phyloP scores from a whole-genome alignment of 108 stramenopile genomes.

The Parietichytrium sp. region DNA sequence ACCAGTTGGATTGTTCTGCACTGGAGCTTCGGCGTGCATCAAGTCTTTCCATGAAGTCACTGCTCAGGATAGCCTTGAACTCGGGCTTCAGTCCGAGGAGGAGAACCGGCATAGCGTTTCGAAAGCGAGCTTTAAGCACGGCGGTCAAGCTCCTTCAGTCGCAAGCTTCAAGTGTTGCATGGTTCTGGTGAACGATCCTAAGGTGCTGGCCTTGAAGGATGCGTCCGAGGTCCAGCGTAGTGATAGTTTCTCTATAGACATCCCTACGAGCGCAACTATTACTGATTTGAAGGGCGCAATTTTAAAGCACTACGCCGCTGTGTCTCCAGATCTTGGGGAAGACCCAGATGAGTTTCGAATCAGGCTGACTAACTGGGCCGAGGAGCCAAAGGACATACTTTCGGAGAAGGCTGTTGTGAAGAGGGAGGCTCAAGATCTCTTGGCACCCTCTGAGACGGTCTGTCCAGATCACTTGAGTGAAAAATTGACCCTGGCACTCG shows the following conservation, averaged over 20 bases:
- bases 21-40: too few species aligned
- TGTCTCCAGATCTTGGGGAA: not conserved
- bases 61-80: too few species aligned
- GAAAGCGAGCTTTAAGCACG: too few species aligned
- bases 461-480: not conserved
- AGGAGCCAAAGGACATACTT: not conserved
- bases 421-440: not conserved
- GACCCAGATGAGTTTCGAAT: not conserved
- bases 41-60: too few species aligned
- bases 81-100: too few species aligned
- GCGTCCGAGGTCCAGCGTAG: not conserved
- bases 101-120: too few species aligned
- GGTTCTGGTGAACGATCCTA: not conserved
- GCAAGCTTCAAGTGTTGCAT: too few species aligned
- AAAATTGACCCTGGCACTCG: not conserved
- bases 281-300: too few species aligned
- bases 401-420: not conserved
- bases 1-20: too few species aligned
- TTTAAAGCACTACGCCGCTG: slow-evolving; percentile 19
- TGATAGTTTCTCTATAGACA: not conserved
- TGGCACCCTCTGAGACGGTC: not conserved
- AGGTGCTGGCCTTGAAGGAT: not conserved
- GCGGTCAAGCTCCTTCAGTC: too few species aligned
- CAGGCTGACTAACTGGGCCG: not conserved
- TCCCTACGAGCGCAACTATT: too few species aligned